Percentiles rank a stretch among this genome's conserved stretches.
Conservation (phyloP, 2,329 filamentous ascomycete genomes). For the Penicillium sp. region DNA sequence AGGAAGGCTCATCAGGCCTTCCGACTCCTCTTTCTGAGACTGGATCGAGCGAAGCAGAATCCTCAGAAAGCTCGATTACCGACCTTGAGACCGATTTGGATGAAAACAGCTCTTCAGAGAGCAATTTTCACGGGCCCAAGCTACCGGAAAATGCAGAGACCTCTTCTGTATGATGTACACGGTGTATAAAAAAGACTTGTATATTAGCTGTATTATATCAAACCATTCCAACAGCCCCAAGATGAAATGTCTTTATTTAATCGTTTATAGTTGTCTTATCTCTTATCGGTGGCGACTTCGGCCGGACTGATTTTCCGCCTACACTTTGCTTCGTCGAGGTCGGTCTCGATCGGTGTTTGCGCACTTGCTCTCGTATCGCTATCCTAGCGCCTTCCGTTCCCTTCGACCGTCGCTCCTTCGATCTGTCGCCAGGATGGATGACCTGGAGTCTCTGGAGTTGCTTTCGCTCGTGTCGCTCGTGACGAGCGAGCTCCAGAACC, state of each 20-base stretch:
- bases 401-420: conserved; percentile 1
- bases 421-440: conserved; percentile 64
- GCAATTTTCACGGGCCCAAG: neutral
- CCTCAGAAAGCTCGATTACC: neutral
- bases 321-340: conserved; percentile 10
- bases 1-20: conserved; percentile 12
- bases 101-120: conserved; percentile 1
- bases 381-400: neutral
- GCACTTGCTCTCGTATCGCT: conserved; percentile 17
- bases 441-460: conserved; percentile 85
- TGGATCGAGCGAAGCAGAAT: neutral
- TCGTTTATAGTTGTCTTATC: conserved; percentile 12
- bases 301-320: conserved; percentile 39
- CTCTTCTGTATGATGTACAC: neutral
- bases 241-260: neutral
- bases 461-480: conserved; percentile 94
- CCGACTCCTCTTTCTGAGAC: neutral
- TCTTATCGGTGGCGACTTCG: conserved; percentile 34
- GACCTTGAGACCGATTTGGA: neutral
- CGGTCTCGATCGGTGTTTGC: conserved; percentile 13
- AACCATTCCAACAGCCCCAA: neutral
- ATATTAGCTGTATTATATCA: conserved; percentile 22
- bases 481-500: conserved; percentile 89
- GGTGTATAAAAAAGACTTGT: conserved; percentile 16
- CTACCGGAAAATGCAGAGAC: neutral